These are phyloP conservation scores for Trametopsis cervina DNA, from an alignment of 768 basidiomycete genomes.

Conservation along the genomic window DNA sequence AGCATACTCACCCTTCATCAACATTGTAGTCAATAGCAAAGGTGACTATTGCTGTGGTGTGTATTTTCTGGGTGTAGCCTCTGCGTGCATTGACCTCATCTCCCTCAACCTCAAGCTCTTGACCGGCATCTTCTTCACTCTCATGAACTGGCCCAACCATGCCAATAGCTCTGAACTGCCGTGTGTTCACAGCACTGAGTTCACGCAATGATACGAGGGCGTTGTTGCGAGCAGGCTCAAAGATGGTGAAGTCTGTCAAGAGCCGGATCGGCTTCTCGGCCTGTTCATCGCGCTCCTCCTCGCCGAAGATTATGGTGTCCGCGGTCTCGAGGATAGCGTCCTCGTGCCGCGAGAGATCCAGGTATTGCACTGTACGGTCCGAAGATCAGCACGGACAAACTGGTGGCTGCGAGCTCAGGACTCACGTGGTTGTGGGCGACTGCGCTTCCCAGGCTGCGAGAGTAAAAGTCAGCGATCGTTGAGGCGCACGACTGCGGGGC, in stretches of 20 bases:
- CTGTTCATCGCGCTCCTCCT: slow-evolving; percentile 16
- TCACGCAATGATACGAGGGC: slow-evolving; percentile 42
- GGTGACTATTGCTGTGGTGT: slow-evolving; percentile 39
- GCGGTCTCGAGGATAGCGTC: slow-evolving; percentile 11
- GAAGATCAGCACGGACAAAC: too few species aligned
- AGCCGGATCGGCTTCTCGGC: slow-evolving; percentile 45
- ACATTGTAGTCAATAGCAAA: slow-evolving; percentile 47
- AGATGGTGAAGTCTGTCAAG: slow-evolving; percentile 53
- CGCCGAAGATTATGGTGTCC: slow-evolving; percentile 21
- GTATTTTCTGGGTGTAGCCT: slow-evolving; percentile 27
- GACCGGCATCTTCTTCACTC: slow-evolving; percentile 56
- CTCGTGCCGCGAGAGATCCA: slow-evolving; percentile 4
- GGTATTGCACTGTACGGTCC: background rate
- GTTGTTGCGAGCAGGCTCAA: slow-evolving; percentile 41
- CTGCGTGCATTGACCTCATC: slow-evolving; percentile 17
- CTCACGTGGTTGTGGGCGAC: background rate
- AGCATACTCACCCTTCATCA: slow-evolving; percentile 41
- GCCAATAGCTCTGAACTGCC: slow-evolving; percentile 50
- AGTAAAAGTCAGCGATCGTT: background rate
- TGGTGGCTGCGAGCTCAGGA: too few species aligned
- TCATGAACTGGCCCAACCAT: slow-evolving; percentile 38
- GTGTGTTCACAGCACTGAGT: slow-evolving; percentile 17
- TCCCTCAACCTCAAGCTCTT: slow-evolving; percentile 41
- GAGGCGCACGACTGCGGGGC: too few species aligned
- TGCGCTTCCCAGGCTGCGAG: slow-evolving; percentile 9